Conservation (phyloP, 169 alveolate species). For the Plasmodium reichenowi region DNA sequence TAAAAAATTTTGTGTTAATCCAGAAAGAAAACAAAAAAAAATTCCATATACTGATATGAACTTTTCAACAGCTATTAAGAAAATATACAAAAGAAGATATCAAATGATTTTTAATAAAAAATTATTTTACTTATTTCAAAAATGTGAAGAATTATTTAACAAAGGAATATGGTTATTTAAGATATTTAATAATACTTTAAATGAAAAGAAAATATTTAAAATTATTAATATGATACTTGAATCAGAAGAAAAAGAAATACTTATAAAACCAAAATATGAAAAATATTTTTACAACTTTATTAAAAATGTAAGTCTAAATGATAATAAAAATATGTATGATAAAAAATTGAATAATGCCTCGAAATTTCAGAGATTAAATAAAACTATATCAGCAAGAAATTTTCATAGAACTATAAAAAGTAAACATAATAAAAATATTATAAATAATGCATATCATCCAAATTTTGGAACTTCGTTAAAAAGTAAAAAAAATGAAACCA, state of each 20-base stretch:
- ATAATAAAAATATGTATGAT: constrained; percentile 12
- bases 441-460: constrained; percentile 3
- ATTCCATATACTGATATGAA: constrained; percentile 20
- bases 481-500: constrained; percentile 44
- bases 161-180: constrained; percentile 58
- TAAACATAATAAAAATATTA: constrained; percentile 23
- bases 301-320: constrained; percentile 28
- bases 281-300: constrained; percentile 66
- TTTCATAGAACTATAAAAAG: background rate
- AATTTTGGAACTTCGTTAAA: constrained; percentile 32
- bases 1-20: constrained; percentile 26
- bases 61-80: constrained; percentile 32
- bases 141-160: constrained; percentile 62
- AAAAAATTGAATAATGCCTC: constrained; percentile 17
- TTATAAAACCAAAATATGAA: constrained; percentile 62
- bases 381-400: constrained; percentile 13
- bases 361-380: constrained; percentile 33
- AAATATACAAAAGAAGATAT: constrained; percentile 49
- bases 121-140: constrained; percentile 54
- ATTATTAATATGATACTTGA: constrained; percentile 60
- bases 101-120: constrained; percentile 65
- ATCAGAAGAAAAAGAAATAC: constrained; percentile 69
- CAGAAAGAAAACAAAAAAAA: constrained; percentile 25
- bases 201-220: constrained; percentile 45
- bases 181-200: constrained; percentile 28